Base-by-base conservation (phyloP, 1,139 yeast genomes). In the Scheffersomyces stambukii region DNA sequence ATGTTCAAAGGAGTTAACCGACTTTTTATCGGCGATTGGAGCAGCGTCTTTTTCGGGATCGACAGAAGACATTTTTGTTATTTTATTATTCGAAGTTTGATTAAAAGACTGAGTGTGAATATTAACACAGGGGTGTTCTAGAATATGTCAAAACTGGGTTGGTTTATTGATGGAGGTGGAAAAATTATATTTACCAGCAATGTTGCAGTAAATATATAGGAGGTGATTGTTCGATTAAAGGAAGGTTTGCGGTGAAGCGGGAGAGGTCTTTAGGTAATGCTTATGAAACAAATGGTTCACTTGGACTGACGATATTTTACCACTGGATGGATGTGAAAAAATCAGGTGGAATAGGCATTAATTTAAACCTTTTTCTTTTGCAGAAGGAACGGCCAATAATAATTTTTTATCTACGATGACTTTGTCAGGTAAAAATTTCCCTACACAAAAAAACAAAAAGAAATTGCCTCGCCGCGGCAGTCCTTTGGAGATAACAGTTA, bases 81-180 rank as follows among this genome's bases (percentile, higher is more conserved):
- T 22, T 5, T 9, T 22, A 8, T 10, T 8, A 21, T 8, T 8
- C 7, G 23, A 21, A 10, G 10, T n/a, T 10, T 12, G n/a, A 10
- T 8, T 10, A 9, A 21, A 21, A n/a, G n/a, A n/a, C n/a, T n/a
- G n/a, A n/a, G n/a, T n/a, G n/a, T n/a, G n/a, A n/a, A n/a, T n/a
- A n/a, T n/a, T n/a, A n/a, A n/a, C n/a, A n/a, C n/a, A n/a, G n/a
- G n/a, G n/a, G n/a, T n/a, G n/a, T n/a, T n/a, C n/a, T n/a, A n/a
- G n/a, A n/a, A n/a, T n/a, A n/a, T n/a, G n/a, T n/a, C n/a, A n/a
- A n/a, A n/a, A n/a, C n/a, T n/a, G n/a, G n/a, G n/a, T n/a, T n/a
- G n/a, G n/a, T n/a, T n/a, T n/a, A n/a, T n/a, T 9, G 33, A 31
- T 35, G 40, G 31, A 30, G 24, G 24, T 36, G 40, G 27, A 31